A percentile compares a stretch with the other conserved stretches of the same genome.
These are phyloP conservation scores for Phytopythium helicoides DNA, from an alignment of 352 stramenopile genomes.

Conservation along the genomic window DNA sequence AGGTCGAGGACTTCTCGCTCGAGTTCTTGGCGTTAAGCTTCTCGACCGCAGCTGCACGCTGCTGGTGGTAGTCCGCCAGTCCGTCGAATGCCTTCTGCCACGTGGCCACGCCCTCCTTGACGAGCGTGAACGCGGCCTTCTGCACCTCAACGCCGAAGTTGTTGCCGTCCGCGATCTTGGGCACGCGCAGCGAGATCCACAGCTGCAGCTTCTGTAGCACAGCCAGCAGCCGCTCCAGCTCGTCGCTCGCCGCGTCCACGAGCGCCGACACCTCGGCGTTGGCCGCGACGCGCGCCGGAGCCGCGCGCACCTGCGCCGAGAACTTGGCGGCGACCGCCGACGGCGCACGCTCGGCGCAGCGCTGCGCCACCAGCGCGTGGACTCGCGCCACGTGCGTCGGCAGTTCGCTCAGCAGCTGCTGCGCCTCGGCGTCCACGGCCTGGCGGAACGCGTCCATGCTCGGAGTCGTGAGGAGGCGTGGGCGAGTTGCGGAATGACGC, in stretches of 20 bases:
- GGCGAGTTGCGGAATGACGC: background rate
- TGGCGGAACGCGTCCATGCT: conserved; percentile 58
- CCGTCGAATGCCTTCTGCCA: conserved; percentile 80
- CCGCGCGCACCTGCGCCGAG: conserved; percentile 23
- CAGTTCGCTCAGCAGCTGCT: conserved; percentile 45
- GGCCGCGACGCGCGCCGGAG: conserved; percentile 26
- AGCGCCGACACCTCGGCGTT: conserved; percentile 45
- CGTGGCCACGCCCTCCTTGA: conserved; percentile 61
- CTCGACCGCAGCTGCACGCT: conserved; percentile 60
- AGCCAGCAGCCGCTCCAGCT: conserved; percentile 47
- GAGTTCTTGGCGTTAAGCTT: conserved; percentile 69
- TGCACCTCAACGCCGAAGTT: conserved; percentile 89
- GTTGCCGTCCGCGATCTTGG: conserved; percentile 80
- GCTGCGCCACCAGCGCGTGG: conserved; percentile 45
- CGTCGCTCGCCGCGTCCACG: conserved; percentile 40
- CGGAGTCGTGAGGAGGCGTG: background rate
- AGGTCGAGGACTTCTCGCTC: conserved; percentile 57
- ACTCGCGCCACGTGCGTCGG: conserved; percentile 38
- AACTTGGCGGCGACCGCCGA: conserved; percentile 38
- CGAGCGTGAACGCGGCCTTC: conserved; percentile 62
- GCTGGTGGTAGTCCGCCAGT: conserved; percentile 65
- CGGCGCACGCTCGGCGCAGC: conserved; percentile 39
- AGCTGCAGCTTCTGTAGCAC: conserved; percentile 53
- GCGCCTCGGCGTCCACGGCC: conserved; percentile 30
- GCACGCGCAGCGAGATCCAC: conserved; percentile 77